These are phyloP conservation scores for Oryza longistaminata DNA, from an alignment of 176 grass and related monocot species.

Conservation along the genomic window DNA sequence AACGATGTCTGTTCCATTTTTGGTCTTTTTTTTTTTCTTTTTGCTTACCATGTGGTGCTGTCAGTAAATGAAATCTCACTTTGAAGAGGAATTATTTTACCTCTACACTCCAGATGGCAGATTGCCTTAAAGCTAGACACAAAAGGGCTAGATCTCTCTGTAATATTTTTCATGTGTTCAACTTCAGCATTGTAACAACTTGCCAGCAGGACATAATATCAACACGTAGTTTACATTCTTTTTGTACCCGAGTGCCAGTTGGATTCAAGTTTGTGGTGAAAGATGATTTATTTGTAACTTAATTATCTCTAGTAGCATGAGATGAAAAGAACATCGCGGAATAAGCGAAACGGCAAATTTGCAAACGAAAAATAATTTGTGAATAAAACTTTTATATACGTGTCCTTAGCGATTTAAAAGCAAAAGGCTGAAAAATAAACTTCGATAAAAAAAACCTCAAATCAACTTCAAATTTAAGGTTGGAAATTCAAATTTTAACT, in stretches of 20 bases:
- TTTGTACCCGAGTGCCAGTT: not conserved
- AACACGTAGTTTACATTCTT: slow-evolving; percentile 36
- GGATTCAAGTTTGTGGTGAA: not conserved
- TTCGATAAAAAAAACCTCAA: no score
- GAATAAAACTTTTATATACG: no score
- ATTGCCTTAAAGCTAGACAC: slow-evolving; percentile 49
- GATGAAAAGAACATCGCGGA: no score
- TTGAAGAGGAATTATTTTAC: slow-evolving; percentile 29
- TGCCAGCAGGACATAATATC: slow-evolving; percentile 34
- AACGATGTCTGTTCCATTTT: slow-evolving; percentile 52
- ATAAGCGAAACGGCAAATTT: no score
- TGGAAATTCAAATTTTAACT: no score
- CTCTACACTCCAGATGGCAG: slow-evolving; percentile 38
- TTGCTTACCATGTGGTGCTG: slow-evolving; percentile 41
- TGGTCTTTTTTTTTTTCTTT: slow-evolving; percentile 23
- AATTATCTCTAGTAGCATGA: not conserved
- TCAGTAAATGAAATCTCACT: slow-evolving; percentile 60
- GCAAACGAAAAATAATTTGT: no score
- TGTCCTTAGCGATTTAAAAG: no score
- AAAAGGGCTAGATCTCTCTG: slow-evolving; percentile 19
- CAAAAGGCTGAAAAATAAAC: no score
- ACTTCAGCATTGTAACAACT: slow-evolving; percentile 21
- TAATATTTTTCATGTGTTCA: slow-evolving; percentile 30
- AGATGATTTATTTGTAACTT: not conserved
- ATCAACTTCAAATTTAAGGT: no score